These are phyloP conservation scores for Aspergillus sclerotiicarbonarius DNA, from an alignment of 495 filamentous ascomycete species.

Conservation along the genomic window DNA sequence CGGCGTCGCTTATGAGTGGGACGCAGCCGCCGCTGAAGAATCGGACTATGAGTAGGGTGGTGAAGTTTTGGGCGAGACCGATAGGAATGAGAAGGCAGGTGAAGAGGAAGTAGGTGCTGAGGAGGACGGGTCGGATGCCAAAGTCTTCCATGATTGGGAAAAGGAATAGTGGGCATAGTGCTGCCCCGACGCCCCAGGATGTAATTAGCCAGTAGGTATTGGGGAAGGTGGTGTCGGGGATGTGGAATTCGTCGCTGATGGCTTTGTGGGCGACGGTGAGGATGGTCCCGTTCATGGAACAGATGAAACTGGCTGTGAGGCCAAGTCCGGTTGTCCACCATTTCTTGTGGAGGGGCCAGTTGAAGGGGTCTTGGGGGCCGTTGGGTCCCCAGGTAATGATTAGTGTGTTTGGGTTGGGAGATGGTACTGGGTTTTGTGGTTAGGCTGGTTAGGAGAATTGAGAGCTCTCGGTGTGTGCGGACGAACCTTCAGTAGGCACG, in stretches of 20 bases:
- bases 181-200: constrained; percentile 50
- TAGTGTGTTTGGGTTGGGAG: neutral
- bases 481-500: neutral
- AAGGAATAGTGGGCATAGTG: constrained; percentile 40
- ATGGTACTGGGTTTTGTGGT: neutral
- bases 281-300: constrained; percentile 43
- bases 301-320: constrained; percentile 30
- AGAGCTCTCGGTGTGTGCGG: neutral
- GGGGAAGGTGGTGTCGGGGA: constrained; percentile 48
- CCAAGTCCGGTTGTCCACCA: constrained; percentile 28
- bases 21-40: constrained; percentile 50
- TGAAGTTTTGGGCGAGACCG: constrained; percentile 49
- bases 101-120: constrained; percentile 43
- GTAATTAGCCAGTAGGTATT: constrained; percentile 51
- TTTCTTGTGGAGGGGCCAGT: constrained; percentile 54
- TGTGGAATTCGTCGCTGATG: constrained; percentile 38
- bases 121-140: constrained; percentile 45
- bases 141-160: constrained; percentile 54
- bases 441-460: neutral
- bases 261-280: constrained; percentile 40
- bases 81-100: constrained; percentile 47
- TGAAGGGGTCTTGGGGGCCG: constrained; percentile 57
- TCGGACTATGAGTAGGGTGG: constrained; percentile 45
- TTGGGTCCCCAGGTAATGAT: constrained; percentile 48
- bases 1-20: constrained; percentile 41